Base-by-base conservation (phyloP, 139 green algal species). In the Limnomonas spitsbergensis region DNA sequence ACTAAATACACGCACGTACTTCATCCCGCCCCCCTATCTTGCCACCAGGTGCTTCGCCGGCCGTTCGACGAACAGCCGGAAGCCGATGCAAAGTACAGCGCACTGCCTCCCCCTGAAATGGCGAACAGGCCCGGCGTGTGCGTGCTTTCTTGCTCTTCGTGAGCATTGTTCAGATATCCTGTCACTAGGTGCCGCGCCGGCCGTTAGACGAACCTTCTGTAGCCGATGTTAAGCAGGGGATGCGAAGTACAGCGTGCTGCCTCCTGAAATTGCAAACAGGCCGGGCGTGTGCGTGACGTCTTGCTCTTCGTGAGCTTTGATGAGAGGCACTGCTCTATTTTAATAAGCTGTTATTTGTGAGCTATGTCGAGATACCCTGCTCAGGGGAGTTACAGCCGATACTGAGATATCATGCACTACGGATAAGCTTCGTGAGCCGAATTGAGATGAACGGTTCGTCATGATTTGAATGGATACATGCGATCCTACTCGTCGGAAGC, bases 131-230 rank as follows among this genome's bases (percentile, higher is more conserved):
- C 90, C 66, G 93, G 93, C 3, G 81, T 97, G 29, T 93, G 93
- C 83, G 83, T 93, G 71, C 85, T 97, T 32, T 93, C 86, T 32
- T 96, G 92, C 83, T 91, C 86, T 1, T 94, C 90, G 0, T 94
- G 75, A 38, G 29, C 20, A 20, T 61, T 14, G 14, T 20, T 61
- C 20, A 61, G 47, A 14, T 61, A 38, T 6, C 20, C 56, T 86
- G 6, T 69, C 90, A 70, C 66, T 20, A 1, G 36, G 35, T 40
- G n/a, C 29, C 66, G 40, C 76, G 53, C 27, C 74, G 76, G 66
- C 92, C 93, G 0, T 97, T 91, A 75, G 82, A 91, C n/a, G 83
- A 92, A 42, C 88, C 92, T 69, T 73, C 87, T 27, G 81, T 83
- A n/a, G 91, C 86, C 24, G 76, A 82, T 61, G 47, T 29, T 20